Evolutionary conservation across 2,329 filamentous ascomycete species (phyloP), one percentile per base, ranked within the genome.

Genomic region (Phaeoacremonium minimum): DNA sequence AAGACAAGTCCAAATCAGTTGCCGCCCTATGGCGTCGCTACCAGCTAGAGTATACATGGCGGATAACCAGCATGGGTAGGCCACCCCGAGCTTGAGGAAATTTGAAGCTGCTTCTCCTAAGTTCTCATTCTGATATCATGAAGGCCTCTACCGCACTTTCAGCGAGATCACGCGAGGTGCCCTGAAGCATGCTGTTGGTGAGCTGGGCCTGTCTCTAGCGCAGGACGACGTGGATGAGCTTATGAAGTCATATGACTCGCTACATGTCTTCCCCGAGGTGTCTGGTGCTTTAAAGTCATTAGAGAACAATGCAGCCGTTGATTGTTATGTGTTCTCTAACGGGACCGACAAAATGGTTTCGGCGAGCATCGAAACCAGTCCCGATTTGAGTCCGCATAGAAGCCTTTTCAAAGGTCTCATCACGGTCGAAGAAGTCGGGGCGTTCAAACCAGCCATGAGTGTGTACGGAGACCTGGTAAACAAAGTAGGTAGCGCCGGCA

Each of bases 11-110:
- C 4, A 58, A 66, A 16, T 56, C 57, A 1, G 67, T 88, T 19
- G 76, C 83, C 5, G 56, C 69, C 13, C 57, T 75, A 50, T 87
- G 84, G 75, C 68, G 85, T 38, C 71, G 73, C 18, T 83, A 83
- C 50, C 85, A 89, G 56, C 65, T 89, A 7, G 85, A 88, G 57
- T 90, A 88, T 49, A 87, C 84, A 28, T 89, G 82, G 82, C 68
- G 85, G 35, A 60, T 83, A 45, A 88, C 81, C 50, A 82, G 77
- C 66, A 89, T 89, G 84, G 72, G 85, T 19, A 17, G 14, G 5
- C 7, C 37, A 6, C 35, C 20, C 36, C 36, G 14, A 34, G 14
- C 32, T 15, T 35, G 28, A 34, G 35, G 28, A 35, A n/a, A 36
- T 28, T 7, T n/a, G n/a, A n/a, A n/a, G n/a, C n/a, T n/a, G n/a